Conservation (phyloP, 305 asterid genomes). For the Stenogyne calaminthoides region DNA sequence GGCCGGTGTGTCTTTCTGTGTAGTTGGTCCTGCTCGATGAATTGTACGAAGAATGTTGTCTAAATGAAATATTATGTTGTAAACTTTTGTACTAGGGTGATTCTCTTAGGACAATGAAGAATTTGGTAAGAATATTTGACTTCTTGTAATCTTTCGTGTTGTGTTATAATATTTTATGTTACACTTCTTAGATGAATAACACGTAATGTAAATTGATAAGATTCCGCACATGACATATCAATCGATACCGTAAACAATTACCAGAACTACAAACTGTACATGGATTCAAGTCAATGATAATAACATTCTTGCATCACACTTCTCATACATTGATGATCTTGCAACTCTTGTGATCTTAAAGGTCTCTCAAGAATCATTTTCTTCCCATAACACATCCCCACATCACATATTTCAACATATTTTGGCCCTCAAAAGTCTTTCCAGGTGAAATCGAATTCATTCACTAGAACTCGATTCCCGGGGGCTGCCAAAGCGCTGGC, state of each 20-base stretch:
- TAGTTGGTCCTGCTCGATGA: conserved; percentile 19
- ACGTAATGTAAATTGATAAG: neutral
- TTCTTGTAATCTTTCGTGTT: neutral
- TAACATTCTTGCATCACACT: neutral
- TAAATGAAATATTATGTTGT: conserved; percentile 16
- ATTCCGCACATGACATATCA: neutral
- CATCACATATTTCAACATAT: neutral
- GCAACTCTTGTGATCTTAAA: neutral
- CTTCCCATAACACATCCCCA: neutral
- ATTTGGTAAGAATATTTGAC: neutral
- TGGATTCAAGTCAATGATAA: neutral
- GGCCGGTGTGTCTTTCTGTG: neutral
- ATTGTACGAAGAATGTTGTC: neutral
- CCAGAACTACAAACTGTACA: conserved; percentile 7
- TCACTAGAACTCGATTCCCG: conserved; percentile 10
- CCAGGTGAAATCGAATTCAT: conserved; percentile 5
- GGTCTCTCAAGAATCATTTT: neutral
- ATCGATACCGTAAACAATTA: neutral
- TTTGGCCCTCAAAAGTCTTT: neutral
- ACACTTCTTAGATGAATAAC: neutral
- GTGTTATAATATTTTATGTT: too few relatives aligned
- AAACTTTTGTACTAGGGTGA: conserved; percentile 8
- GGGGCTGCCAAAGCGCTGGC: conserved; percentile 53
- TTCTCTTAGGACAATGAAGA: conserved; percentile 2
- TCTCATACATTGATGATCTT: neutral